phyloP scores from a whole-genome alignment of 768 basidiomycete species.

The Chalciporus sphaerocephalus region DNA sequence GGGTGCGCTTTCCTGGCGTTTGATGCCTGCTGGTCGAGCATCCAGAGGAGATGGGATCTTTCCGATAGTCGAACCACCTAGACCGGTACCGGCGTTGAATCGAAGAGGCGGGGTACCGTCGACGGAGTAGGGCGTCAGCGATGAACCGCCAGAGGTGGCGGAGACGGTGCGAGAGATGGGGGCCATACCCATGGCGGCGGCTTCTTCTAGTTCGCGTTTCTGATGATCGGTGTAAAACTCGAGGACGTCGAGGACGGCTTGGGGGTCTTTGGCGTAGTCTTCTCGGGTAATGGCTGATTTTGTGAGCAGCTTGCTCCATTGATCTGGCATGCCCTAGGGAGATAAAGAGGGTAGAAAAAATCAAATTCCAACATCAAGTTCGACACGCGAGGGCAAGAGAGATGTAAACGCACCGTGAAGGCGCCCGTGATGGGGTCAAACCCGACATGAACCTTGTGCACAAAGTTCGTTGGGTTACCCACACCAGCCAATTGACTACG shows the following conservation, averaged over 20 bases:
- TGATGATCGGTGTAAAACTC: constrained; percentile 99
- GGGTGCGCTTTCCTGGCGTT: constrained; percentile 47
- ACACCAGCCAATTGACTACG: constrained; percentile 92
- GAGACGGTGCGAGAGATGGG: constrained; percentile 22
- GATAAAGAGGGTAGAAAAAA: neutral
- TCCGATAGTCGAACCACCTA: constrained; percentile 60
- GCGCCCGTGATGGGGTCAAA: constrained; percentile 92
- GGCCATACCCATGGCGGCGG: constrained; percentile 28
- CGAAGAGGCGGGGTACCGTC: constrained; percentile 56
- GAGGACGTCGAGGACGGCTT: constrained; percentile 94
- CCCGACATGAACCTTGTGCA: constrained; percentile 97
- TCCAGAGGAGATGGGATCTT: constrained; percentile 40
- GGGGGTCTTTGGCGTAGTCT: constrained; percentile 95
- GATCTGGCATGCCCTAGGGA: constrained; percentile 85
- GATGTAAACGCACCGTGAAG: constrained; percentile 71
- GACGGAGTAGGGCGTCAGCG: constrained; percentile 36
- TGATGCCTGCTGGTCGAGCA: constrained; percentile 33
- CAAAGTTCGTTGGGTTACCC: constrained; percentile 93
- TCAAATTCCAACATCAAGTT: neutral
- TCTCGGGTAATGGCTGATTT: constrained; percentile 97
- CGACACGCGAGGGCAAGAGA: neutral
- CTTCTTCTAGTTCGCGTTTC: constrained; percentile 83
- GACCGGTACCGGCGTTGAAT: constrained; percentile 88
- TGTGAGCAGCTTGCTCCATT: constrained; percentile 96
- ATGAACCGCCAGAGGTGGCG: constrained; percentile 15